phyloP scores from a whole-genome alignment of 1,284 basidiomycete species.

The Xerocomus nothofagi region DNA sequence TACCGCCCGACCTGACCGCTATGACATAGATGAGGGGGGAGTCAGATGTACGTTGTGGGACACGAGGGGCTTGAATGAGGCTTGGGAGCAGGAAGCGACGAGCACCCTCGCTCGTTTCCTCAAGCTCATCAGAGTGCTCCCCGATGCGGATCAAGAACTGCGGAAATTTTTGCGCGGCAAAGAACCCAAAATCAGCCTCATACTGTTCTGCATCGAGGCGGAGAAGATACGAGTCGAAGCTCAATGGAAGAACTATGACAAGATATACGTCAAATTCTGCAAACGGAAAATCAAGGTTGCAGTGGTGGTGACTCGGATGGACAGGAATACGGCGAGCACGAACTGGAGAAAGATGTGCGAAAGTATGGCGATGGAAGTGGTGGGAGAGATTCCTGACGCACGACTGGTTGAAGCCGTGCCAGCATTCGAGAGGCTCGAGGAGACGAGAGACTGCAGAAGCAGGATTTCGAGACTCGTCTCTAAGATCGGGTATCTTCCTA shows the following conservation, averaged over 20 bases:
- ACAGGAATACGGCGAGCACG: constrained; percentile 29
- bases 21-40: constrained; percentile 2
- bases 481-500: no score
- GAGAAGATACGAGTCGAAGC: constrained; percentile 12
- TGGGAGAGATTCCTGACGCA: constrained; percentile 7
- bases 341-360: constrained; percentile 36
- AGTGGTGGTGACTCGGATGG: constrained; percentile 39
- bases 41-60: constrained; percentile 12
- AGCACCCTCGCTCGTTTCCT: constrained; percentile 9
- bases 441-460: not conserved
- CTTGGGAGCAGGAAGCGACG: not conserved
- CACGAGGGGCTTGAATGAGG: constrained; percentile 18
- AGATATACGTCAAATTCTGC: constrained; percentile 18
- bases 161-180: constrained; percentile 12
- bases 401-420: constrained; percentile 13
- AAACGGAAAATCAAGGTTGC: constrained; percentile 12
- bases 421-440: constrained; percentile 7
- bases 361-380: not conserved
- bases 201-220: constrained; percentile 18
- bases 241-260: constrained; percentile 18
- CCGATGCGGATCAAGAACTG: constrained; percentile 15
- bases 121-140: not conserved
- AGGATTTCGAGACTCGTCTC: constrained; percentile 7
- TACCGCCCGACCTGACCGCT: constrained; percentile 1
- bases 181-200: constrained; percentile 9